phyloP scores from a whole-genome alignment of 257 asterid genomes.

The Solanum virginianum region DNA sequence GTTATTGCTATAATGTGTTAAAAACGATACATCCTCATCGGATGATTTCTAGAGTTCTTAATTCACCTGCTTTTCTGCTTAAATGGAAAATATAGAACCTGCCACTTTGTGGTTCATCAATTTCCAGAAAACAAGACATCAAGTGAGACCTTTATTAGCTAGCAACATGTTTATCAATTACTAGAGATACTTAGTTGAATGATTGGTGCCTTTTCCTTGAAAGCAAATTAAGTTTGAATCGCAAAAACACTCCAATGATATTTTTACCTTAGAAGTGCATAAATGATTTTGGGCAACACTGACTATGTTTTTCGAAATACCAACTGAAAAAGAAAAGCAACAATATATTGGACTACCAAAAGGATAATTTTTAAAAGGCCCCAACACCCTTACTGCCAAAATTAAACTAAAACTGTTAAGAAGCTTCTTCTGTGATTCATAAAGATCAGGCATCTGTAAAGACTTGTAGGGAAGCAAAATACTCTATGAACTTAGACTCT shows the following conservation, averaged over 20 bases:
- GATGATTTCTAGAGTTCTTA: neutral
- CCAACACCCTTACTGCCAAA: neutral
- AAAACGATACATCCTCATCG: neutral
- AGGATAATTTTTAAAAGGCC: neutral
- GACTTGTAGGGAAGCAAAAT: slow-evolving; percentile 1
- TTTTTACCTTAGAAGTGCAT: neutral
- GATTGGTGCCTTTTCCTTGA: neutral
- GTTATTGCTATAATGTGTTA: neutral
- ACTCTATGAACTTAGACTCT: neutral
- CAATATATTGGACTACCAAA: neutral
- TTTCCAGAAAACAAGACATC: neutral
- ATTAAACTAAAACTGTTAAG: neutral
- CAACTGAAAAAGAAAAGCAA: neutral
- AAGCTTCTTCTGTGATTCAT: neutral
- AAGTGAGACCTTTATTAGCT: neutral
- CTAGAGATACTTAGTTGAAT: neutral
- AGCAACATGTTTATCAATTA: neutral
- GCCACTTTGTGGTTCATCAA: neutral
- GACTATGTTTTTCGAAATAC: neutral
- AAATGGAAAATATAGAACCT: neutral
- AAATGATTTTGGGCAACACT: neutral
- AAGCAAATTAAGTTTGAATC: neutral
- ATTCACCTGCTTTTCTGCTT: neutral
- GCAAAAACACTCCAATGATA: neutral
- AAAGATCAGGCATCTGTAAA: neutral